Evolutionary conservation across 495 filamentous ascomycete species (phyloP).

Genomic region (Xylaria cubensis): DNA sequence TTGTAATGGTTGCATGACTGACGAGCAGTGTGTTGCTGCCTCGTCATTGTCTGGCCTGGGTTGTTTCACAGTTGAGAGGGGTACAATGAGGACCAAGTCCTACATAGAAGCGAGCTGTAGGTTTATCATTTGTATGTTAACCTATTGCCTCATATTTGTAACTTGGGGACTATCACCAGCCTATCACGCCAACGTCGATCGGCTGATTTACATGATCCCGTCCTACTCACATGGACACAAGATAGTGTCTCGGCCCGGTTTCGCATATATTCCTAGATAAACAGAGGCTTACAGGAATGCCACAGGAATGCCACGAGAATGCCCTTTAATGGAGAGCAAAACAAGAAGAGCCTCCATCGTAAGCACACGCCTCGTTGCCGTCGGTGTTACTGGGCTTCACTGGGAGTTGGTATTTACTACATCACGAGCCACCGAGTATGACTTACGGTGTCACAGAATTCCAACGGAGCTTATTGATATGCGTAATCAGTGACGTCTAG

Average conservation of each 20-base stretch:
- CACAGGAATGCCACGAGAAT: not conserved
- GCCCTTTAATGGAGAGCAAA: not conserved
- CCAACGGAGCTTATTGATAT: not conserved
- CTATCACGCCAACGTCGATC: constrained; percentile 2
- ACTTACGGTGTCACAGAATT: not conserved
- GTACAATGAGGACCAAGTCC: constrained; percentile 22
- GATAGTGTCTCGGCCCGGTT: not conserved
- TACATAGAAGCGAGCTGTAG: constrained; percentile 30
- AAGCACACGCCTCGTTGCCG: not conserved
- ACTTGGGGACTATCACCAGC: not conserved
- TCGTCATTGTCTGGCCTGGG: not conserved
- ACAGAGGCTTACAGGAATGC: not conserved
- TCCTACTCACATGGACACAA: not conserved
- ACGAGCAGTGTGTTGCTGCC: not conserved
- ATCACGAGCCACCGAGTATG: not conserved
- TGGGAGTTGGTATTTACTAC: not conserved
- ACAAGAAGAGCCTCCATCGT: not conserved
- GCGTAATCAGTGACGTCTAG: not conserved
- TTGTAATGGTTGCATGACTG: not conserved
- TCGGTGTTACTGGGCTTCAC: not conserved
- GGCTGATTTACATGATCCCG: not conserved
- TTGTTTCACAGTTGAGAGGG: constrained; percentile 14
- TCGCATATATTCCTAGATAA: constrained; percentile 1
- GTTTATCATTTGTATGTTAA: not conserved
- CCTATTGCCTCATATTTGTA: not conserved